Conservation (phyloP, 257 asterid genomes). For the Salvia miltiorrhiza region DNA sequence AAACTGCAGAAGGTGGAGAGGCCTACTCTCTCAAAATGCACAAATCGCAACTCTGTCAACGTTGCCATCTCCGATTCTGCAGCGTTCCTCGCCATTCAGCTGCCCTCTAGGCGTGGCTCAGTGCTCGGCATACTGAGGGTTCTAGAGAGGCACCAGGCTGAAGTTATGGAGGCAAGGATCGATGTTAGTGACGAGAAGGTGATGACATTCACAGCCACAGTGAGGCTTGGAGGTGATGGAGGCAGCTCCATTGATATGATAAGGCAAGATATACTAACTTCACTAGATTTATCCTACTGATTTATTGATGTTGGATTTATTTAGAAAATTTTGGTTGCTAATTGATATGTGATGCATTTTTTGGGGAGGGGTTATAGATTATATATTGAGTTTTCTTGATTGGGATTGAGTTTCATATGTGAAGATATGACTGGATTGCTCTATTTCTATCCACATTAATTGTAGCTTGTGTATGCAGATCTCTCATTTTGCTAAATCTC, state of each 20-base stretch:
- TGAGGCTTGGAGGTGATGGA: constrained; percentile 32
- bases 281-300: constrained; percentile 22
- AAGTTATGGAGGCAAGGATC: constrained; percentile 56
- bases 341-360: constrained; percentile 8
- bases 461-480: constrained; percentile 1
- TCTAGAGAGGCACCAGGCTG: constrained; percentile 50
- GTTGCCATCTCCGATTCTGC: constrained; percentile 32
- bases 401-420: not conserved
- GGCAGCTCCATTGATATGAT: constrained; percentile 34
- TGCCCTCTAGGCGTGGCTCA: constrained; percentile 34
- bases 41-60: constrained; percentile 26
- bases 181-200: constrained; percentile 35
- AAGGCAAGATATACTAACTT: constrained; percentile 39
- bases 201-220: constrained; percentile 43
- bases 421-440: constrained; percentile 11
- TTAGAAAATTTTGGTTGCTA: not conserved
- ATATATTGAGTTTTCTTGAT: constrained; percentile 7
- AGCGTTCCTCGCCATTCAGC: constrained; percentile 50
- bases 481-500: not conserved
- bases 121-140: constrained; percentile 37
- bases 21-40: constrained; percentile 28
- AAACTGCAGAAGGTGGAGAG: constrained; percentile 17
- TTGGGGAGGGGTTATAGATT: not conserved
- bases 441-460: constrained; percentile 1
- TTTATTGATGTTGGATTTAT: not conserved